Conservation (phyloP, 1,139 yeast species). For the Geotrichum klebahnii region DNA sequence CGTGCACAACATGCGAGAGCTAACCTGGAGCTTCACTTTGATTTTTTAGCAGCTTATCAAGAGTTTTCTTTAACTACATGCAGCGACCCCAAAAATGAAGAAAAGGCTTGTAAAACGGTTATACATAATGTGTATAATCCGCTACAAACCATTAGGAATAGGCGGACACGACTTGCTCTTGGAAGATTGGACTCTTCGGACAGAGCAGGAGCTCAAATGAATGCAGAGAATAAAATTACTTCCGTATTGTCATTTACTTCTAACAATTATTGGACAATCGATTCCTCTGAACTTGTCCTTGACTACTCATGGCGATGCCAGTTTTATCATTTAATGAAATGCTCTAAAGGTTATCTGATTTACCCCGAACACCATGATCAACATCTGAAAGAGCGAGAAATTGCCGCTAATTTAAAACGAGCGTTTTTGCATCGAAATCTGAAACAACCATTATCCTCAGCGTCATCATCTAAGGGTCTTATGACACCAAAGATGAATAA, state of each 20-base stretch:
- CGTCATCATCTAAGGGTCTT: neutral
- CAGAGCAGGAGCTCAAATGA: constrained; percentile 5
- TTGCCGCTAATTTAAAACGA: constrained; percentile 3
- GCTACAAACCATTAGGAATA: constrained; percentile 68
- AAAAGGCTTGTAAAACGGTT: constrained; percentile 38
- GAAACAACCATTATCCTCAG: neutral
- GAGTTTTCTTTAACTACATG: neutral
- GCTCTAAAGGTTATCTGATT: neutral
- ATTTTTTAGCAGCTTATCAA: constrained; percentile 23
- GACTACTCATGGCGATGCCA: constrained; percentile 28
- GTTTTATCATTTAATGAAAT: constrained; percentile 3
- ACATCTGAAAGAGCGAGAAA: neutral
- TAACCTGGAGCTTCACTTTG: constrained; percentile 16
- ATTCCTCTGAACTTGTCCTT: constrained; percentile 31
- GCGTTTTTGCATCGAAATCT: neutral
- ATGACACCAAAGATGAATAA: neutral
- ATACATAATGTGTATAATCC: constrained; percentile 73
- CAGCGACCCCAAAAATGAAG: constrained; percentile 26
- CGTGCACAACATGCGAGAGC: constrained; percentile 19
- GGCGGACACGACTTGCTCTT: constrained; percentile 48
- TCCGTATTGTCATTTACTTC: too few relatives aligned
- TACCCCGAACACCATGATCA: constrained; percentile 22
- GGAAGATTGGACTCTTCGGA: constrained; percentile 10
- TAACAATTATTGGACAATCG: constrained; percentile 33
- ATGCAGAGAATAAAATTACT: too few relatives aligned